These are phyloP conservation scores for Linnemannia schmuckeri DNA, from an alignment of 192 early-diverging fungal species.

Conservation along the genomic window DNA sequence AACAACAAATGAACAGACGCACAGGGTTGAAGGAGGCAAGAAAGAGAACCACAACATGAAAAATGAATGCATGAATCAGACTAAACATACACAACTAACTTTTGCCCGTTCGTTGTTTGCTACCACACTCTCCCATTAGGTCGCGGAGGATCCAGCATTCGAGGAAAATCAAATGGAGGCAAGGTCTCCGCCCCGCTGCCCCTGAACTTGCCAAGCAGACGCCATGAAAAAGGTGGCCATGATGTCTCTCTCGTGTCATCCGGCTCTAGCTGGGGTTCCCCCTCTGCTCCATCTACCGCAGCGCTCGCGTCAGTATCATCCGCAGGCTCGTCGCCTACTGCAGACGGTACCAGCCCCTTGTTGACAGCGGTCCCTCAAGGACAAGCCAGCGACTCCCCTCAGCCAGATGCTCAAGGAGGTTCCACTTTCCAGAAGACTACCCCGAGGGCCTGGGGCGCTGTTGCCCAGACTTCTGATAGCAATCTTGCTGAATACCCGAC, in stretches of 20 bases:
- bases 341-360: slow-evolving; percentile 4
- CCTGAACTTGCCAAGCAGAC: slow-evolving; percentile 46
- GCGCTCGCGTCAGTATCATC: slow-evolving; percentile 20
- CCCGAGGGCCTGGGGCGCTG: slow-evolving; percentile 38
- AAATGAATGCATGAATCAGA: too few species aligned
- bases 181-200: slow-evolving; percentile 48
- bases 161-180: slow-evolving; percentile 30
- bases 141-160: background rate
- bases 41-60: too few species aligned
- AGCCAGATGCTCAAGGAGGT: slow-evolving; percentile 12
- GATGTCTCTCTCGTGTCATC: slow-evolving; percentile 33
- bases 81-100: background rate
- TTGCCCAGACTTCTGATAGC: slow-evolving; percentile 24
- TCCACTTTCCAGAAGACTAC: slow-evolving; percentile 37
- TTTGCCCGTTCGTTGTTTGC: background rate
- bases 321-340: slow-evolving; percentile 15
- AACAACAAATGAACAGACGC: too few species aligned
- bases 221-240: slow-evolving; percentile 32
- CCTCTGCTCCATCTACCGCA: slow-evolving; percentile 15
- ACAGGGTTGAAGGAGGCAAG: too few species aligned
- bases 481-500: slow-evolving; percentile 46
- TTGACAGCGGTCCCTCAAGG: slow-evolving; percentile 3
- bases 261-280: slow-evolving; percentile 46
- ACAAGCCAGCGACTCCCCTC: slow-evolving; percentile 33
- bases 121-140: background rate